Percentiles rank a stretch among this genome's conserved stretches.
These are phyloP conservation scores for Colletotrichum brevisporum DNA, from an alignment of 2,329 filamentous ascomycete genomes.

Conservation along the genomic window DNA sequence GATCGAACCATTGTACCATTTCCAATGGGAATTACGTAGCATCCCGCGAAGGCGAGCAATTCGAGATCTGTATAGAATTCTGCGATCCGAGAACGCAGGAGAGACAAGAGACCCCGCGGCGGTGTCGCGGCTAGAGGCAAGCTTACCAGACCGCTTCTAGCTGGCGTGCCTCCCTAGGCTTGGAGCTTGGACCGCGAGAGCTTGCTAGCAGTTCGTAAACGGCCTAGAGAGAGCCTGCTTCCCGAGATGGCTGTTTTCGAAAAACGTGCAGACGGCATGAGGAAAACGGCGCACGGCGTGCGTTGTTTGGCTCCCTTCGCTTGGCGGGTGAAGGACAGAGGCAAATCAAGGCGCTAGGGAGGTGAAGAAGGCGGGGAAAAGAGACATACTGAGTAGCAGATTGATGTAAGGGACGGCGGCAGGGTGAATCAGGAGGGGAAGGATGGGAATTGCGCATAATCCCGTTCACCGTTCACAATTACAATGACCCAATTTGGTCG, in stretches of 20 bases:
- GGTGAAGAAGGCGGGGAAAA: neutral
- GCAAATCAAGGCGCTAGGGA: neutral
- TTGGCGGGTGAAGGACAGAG: slow-evolving; percentile 11
- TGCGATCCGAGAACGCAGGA: slow-evolving; percentile 14
- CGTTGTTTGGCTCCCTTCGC: slow-evolving; percentile 2
- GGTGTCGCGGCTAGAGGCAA: neutral
- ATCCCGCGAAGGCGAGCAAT: neutral
- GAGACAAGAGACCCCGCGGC: neutral
- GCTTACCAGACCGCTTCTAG: slow-evolving; percentile 18
- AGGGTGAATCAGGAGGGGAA: slow-evolving; percentile 7
- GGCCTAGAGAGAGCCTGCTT: neutral
- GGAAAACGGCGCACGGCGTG: slow-evolving; percentile 23
- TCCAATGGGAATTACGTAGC: slow-evolving; percentile 25
- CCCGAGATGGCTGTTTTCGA: slow-evolving; percentile 3
- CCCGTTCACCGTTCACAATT: slow-evolving; percentile 16
- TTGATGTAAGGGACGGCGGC: slow-evolving; percentile 31
- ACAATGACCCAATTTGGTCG: slow-evolving; percentile 33
- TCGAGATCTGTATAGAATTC: slow-evolving; percentile 27
- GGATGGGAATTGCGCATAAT: slow-evolving; percentile 32
- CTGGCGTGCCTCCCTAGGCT: neutral
- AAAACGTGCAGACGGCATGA: slow-evolving; percentile 11
- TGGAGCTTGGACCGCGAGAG: slow-evolving; percentile 2
- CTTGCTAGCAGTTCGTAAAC: neutral
- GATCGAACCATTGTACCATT: slow-evolving; percentile 26
- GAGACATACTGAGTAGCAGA: neutral